A percentile compares a stretch with the other conserved stretches of the same genome.
These are phyloP conservation scores for Heterobasidion irregulare DNA, from an alignment of 1,284 basidiomycete species.

Conservation along the genomic window DNA sequence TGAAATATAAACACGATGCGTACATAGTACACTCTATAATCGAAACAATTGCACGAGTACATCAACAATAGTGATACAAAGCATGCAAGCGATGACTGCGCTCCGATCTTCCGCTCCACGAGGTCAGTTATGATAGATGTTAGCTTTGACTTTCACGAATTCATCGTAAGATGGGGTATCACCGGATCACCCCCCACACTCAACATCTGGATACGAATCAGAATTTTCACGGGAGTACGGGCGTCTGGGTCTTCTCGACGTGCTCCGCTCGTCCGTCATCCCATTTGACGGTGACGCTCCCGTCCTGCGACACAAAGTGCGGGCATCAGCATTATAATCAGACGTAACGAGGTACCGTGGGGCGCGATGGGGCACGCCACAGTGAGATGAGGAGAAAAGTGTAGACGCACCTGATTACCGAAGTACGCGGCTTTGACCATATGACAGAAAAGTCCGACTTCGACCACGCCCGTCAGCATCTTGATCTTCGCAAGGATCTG, in stretches of 20 bases:
- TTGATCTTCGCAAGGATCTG: constrained; percentile 73
- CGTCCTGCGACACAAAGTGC: constrained; percentile 30
- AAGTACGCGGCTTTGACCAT: constrained; percentile 98
- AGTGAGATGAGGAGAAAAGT: not conserved
- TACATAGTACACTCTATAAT: too few species aligned
- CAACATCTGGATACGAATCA: too few species aligned
- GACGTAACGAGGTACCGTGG: not conserved
- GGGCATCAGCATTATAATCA: not conserved
- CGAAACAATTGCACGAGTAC: too few species aligned
- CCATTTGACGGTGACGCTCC: constrained; percentile 45
- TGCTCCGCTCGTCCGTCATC: constrained; percentile 37
- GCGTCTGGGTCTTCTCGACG: not conserved
- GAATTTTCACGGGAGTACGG: too few species aligned
- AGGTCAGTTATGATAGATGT: too few species aligned
- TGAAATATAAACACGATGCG: too few species aligned
- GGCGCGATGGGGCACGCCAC: not conserved
- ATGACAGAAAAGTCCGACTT: constrained; percentile 92
- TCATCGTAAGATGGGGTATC: too few species aligned
- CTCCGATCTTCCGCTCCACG: too few species aligned
- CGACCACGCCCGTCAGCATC: constrained; percentile 92
- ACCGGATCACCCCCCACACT: too few species aligned
- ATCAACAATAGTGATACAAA: too few species aligned
- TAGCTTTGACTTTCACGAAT: too few species aligned
- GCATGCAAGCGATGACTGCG: too few species aligned
- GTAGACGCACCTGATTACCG: constrained; percentile 71